Evolutionary conservation across 1,284 basidiomycete species (phyloP), one percentile per base, ranked within the genome.

Genomic region (Irpex sp.): DNA sequence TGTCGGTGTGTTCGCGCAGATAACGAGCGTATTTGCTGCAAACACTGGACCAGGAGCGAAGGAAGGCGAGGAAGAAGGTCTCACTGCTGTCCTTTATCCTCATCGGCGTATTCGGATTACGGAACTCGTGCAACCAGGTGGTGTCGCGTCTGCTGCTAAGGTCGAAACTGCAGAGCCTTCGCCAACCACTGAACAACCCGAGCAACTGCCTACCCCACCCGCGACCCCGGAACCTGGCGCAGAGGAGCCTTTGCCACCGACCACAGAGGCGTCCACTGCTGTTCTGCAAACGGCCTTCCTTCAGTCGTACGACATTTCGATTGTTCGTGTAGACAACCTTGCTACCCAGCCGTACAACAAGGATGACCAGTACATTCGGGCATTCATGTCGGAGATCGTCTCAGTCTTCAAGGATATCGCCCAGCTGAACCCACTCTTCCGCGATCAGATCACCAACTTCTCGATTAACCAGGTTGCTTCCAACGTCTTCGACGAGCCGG

Each of bases 401-500:
- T 92, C 92, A 56, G 95, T 98, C 37, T 98, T 99, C 86, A 99
- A 98, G 82, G 96, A 98, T 75, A 98, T 99, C 67, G 96, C 97
- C 0, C 94, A 97, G 74, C 84, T 98, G 60, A 98, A 97, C 77
- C 95, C 96, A 0, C 87, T 98, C 66, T 98, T 99, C 89, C 91
- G 97, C 59, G 97, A 98, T 78, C 97, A 98, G 76, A 97, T 97
- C 68, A 94, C 94, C 69, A 97, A 96, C 76, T 98, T 98, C 77
- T 94, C 92, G 19, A 97, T 97, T 76, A 94, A 93, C 73, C 95
- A 97, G 75, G 90, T 94, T 57, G 92, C 95, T 4, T 88, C 93
- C n/a, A 98, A 97, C 76, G 94, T 99, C 61, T 98, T 99, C 71
- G 97, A 98, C 72, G 96, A 98, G 73, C 97, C 97, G 0, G 97